phyloP scores from a whole-genome alignment of 768 basidiomycete species.

The Tylopilus subfusipes region DNA sequence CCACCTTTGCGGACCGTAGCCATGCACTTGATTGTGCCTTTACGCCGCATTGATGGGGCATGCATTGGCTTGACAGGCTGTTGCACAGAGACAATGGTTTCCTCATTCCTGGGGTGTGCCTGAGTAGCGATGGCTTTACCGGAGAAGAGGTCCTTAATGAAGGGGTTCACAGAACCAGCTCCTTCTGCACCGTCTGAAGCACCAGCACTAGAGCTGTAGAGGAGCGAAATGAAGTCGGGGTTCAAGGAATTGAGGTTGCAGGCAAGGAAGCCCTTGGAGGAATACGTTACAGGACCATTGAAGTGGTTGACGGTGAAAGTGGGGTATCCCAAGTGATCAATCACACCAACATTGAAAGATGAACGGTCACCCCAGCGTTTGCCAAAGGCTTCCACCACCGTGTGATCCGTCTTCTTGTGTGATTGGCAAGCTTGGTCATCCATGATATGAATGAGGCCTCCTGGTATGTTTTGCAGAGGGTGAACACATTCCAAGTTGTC shows the following conservation, averaged over 20 bases:
- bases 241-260: conserved; percentile 86
- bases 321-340: conserved; percentile 74
- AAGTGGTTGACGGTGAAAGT: conserved; percentile 92
- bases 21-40: conserved; percentile 62
- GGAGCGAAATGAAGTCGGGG: conserved; percentile 87
- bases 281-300: conserved; percentile 89
- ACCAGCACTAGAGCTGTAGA: conserved; percentile 54
- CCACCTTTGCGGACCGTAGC: conserved; percentile 32
- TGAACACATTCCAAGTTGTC: conserved; percentile 90
- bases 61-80: conserved; percentile 94
- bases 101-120: conserved; percentile 88
- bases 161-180: conserved; percentile 82
- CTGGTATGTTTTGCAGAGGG: conserved; percentile 39
- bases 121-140: conserved; percentile 88
- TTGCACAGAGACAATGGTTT: conserved; percentile 92
- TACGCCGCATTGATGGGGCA: conserved; percentile 83
- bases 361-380: conserved; percentile 95
- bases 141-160: conserved; percentile 87
- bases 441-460: conserved; percentile 95
- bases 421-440: conserved; percentile 89
- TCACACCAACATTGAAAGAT: conserved; percentile 78
- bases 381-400: conserved; percentile 90
- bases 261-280: conserved; percentile 84
- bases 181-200: conserved; percentile 53
- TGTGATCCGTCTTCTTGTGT: conserved; percentile 88